Base-by-base conservation (phyloP, 805 yeast species). In the Suhomyces prunicola region DNA sequence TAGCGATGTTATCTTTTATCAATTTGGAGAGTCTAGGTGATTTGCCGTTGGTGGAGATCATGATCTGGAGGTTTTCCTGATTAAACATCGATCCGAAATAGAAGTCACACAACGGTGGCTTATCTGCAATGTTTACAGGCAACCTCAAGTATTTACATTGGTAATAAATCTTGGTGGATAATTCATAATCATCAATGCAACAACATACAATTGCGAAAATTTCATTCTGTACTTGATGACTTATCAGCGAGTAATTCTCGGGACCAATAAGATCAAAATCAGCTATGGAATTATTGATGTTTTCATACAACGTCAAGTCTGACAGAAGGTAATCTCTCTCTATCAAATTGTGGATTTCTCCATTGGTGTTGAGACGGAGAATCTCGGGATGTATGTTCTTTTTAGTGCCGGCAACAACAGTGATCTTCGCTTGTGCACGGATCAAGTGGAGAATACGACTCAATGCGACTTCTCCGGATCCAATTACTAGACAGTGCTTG, bases 31-130 rank as follows among this genome's bases (percentile, higher is more conserved):
- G 77, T 50, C 94, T 70, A 0, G 96, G 96, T 2, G 92, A 86
- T 60, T 84, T 81, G 4, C 96, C 96, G 66, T 88, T 88, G 10
- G 96, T 88, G 40, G 90, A 83, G 12, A 89, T 86, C 92, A 89
- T 85, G 39, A 89, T 78, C 64, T 88, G 94, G 48, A 89, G 71
- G 13, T 84, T 82, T 13, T 92, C 94, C 57, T 81, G 81, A 61
- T 88, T 78, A 66, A 82, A 84, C 72, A 86, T 84, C 23, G 92
- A 82, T 1, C 96, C 96, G 67, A 89, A 89, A 71, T 88, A 89
- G 68, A 88, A 89, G 67, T 89, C 96, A 71, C 96, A 89, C 54
- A 83, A 72, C n/a, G 81, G 79, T 2, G 96, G 96, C 56, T 87
- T 87, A 66, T 89, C 96, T 1, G 96, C 96, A 40, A 88, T 85